Conservation (phyloP, 2,329 filamentous ascomycete genomes). For the Epichloe sp. region DNA sequence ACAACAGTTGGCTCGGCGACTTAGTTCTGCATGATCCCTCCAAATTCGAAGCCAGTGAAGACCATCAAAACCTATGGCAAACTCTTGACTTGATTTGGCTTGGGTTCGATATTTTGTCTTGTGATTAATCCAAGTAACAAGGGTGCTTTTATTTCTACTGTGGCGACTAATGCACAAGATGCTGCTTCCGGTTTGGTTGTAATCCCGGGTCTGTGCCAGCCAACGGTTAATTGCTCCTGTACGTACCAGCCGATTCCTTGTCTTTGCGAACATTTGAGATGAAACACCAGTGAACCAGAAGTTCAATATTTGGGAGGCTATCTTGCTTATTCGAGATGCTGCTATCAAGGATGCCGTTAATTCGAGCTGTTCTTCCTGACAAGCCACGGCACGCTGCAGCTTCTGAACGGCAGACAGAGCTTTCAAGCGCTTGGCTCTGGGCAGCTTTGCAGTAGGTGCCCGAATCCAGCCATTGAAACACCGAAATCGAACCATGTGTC, state of each 20-base stretch:
- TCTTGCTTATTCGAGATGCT: constrained; percentile 10
- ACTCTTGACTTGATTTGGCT: constrained; percentile 6
- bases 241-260: neutral
- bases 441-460: constrained; percentile 17
- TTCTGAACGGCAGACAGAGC: constrained; percentile 19
- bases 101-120: neutral
- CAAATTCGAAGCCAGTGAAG: constrained; percentile 17
- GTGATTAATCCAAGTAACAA: neutral
- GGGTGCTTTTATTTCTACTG: neutral
- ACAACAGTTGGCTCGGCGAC: constrained; percentile 14
- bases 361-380: constrained; percentile 16
- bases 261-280: neutral
- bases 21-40: constrained; percentile 17
- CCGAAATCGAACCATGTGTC: constrained; percentile 52
- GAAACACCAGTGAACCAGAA: neutral
- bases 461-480: constrained; percentile 25
- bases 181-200: neutral
- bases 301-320: constrained; percentile 4
- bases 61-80: constrained; percentile 9
- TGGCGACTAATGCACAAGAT: neutral
- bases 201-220: neutral
- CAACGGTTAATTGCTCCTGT: neutral
- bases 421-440: constrained; percentile 18
- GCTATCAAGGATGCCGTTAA: constrained; percentile 13
- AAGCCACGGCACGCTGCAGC: constrained; percentile 17